Conservation (phyloP, 805 yeast species). For the Candida khao-thaluensis region DNA sequence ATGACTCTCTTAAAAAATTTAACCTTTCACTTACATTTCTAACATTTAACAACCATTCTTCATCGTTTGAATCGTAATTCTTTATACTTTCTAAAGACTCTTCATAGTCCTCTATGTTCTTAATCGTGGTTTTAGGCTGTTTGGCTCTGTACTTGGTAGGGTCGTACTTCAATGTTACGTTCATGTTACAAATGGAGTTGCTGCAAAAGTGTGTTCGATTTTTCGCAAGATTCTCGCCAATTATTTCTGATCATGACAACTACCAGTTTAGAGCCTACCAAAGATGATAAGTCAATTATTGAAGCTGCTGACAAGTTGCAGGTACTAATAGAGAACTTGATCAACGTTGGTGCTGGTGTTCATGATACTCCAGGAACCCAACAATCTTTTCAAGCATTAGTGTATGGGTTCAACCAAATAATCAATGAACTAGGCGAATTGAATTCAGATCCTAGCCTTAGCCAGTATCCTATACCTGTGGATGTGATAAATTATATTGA, state of each 20-base stretch:
- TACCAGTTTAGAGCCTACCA: conserved; percentile 20
- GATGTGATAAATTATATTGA: conserved; percentile 92
- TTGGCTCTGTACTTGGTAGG: background rate
- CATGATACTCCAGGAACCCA: conserved; percentile 92
- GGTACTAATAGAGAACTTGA: conserved; percentile 61
- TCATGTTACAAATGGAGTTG: background rate
- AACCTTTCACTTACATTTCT: conserved; percentile 26
- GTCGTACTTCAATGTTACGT: conserved; percentile 11
- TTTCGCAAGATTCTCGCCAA: conserved; percentile 5
- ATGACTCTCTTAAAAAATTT: conserved; percentile 28
- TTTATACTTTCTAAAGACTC: conserved; percentile 10
- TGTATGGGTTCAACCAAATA: conserved; percentile 43
- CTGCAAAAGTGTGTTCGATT: conserved; percentile 7
- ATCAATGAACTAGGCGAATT: conserved; percentile 36
- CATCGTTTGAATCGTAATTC: conserved; percentile 10
- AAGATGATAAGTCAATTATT: conserved; percentile 29
- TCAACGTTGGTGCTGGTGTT: conserved; percentile 86
- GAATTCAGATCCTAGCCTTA: conserved; percentile 31
- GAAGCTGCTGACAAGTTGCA: conserved; percentile 32
- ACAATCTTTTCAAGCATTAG: conserved; percentile 58
- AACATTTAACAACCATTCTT: conserved; percentile 25
- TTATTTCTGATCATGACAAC: conserved; percentile 28
- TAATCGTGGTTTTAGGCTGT: background rate
- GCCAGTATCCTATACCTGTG: conserved; percentile 57
- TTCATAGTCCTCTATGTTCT: conserved; percentile 7